phyloP scores from a whole-genome alignment of 768 basidiomycete species.

The Tylopilus felleus region DNA sequence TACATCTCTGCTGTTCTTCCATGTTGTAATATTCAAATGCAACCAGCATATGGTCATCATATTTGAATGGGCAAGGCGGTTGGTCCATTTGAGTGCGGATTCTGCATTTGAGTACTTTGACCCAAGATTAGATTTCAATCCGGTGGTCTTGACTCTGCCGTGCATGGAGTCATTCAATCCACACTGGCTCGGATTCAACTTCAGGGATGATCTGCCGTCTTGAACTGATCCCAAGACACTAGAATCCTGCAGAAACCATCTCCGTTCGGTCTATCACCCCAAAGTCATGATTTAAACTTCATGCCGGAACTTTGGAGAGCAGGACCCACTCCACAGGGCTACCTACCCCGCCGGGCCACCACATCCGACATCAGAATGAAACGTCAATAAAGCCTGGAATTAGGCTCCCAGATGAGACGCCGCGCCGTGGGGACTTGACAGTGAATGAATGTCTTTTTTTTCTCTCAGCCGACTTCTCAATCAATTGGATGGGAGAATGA shows the following conservation, averaged over 20 bases:
- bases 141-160: constrained; percentile 4
- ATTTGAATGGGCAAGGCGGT: background rate
- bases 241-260: background rate
- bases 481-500: background rate
- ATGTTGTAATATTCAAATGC: background rate
- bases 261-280: background rate
- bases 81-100: background rate
- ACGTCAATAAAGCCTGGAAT: background rate
- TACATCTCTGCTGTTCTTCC: background rate
- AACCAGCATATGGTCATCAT: background rate
- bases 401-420: background rate
- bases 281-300: background rate
- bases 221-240: background rate
- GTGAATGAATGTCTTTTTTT: background rate
- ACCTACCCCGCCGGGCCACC: background rate
- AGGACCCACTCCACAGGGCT: background rate
- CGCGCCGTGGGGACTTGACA: background rate
- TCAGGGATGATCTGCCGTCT: constrained; percentile 1
- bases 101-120: background rate
- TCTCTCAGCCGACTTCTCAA: background rate
- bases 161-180: constrained; percentile 1
- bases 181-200: constrained; percentile 5
- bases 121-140: background rate
- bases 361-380: background rate
- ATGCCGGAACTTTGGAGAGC: background rate